phyloP scores from a whole-genome alignment of 306 rosid species.

The Calophaca sinica region DNA sequence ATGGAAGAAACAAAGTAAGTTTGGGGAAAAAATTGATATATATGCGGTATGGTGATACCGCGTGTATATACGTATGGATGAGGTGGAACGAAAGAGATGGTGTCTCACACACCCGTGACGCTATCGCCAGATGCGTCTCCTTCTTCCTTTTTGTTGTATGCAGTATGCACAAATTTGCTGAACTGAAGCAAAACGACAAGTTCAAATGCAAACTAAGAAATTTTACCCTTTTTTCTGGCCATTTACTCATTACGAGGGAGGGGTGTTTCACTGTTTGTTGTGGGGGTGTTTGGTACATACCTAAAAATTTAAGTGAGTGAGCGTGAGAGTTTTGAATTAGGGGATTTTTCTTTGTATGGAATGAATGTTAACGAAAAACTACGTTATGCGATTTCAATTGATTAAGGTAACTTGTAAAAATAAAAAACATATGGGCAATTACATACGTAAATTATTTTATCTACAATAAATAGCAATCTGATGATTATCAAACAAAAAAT shows the following conservation, averaged over 20 bases:
- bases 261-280: neutral
- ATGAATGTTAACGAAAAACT: neutral
- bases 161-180: neutral
- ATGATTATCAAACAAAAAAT: too few species aligned
- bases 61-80: neutral
- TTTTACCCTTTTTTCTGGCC: neutral
- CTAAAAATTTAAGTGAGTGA: neutral
- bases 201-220: neutral
- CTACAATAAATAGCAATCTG: too few species aligned
- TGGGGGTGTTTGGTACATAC: neutral
- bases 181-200: constrained; percentile 11
- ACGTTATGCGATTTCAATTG: neutral
- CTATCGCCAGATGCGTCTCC: neutral
- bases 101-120: constrained; percentile 38
- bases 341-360: neutral
- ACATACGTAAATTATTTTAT: too few species aligned
- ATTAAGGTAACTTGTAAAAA: too few species aligned
- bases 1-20: neutral
- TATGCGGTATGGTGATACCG: neutral
- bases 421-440: too few species aligned
- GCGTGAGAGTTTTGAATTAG: neutral
- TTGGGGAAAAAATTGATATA: too few species aligned
- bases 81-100: constrained; percentile 38
- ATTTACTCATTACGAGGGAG: neutral
- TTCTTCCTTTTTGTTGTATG: constrained; percentile 24